A percentile compares a stretch with the other conserved stretches of the same genome.
These are phyloP conservation scores for Hymenoscyphus scutula DNA, from an alignment of 2,329 filamentous ascomycete species.

Conservation along the genomic window DNA sequence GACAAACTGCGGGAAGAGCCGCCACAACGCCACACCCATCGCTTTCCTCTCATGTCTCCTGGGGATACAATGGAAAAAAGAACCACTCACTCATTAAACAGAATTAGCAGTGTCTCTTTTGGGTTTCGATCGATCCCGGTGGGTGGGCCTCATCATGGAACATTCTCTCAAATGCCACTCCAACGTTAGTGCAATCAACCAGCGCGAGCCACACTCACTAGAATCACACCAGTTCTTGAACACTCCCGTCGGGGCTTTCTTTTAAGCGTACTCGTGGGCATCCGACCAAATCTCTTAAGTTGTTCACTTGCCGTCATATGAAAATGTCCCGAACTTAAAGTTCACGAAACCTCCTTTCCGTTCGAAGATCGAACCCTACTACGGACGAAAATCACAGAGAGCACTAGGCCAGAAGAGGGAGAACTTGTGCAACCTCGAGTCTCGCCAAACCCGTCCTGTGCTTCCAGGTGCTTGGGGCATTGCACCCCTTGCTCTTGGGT, in stretches of 20 bases:
- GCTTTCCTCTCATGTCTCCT: not conserved
- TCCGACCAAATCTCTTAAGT: no score
- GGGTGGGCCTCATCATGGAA: no score
- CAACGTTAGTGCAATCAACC: no score
- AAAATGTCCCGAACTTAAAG: not conserved
- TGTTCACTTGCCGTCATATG: not conserved
- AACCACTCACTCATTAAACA: not conserved
- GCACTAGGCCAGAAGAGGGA: no score
- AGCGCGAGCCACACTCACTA: no score
- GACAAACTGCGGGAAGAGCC: not conserved
- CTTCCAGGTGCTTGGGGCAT: not conserved
- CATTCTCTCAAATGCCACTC: no score
- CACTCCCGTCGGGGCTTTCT: no score
- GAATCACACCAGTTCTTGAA: no score
- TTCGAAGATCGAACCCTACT: not conserved
- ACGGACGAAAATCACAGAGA: not conserved
- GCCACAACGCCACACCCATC: not conserved
- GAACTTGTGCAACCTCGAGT: not conserved
- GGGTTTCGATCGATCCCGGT: no score
- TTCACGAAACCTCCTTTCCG: not conserved
- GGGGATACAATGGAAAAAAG: not conserved
- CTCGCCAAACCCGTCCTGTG: not conserved
- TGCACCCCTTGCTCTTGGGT: not conserved
- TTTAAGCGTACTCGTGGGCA: no score
- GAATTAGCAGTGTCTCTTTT: not conserved